Conservation (phyloP, 352 stramenopile species). For the Phytophthora sojae region DNA sequence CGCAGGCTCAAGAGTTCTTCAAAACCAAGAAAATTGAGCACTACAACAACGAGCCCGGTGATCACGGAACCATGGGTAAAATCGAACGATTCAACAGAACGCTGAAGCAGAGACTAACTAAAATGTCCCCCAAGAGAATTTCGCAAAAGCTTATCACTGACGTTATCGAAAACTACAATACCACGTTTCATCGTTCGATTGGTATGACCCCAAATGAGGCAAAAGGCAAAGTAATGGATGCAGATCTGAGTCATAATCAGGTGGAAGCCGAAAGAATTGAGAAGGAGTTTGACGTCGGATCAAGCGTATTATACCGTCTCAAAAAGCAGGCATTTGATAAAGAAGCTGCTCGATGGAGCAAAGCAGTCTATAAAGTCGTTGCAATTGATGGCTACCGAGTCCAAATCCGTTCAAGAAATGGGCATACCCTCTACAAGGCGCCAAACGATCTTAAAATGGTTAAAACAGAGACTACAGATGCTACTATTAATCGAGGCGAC, state of each 20-base stretch:
- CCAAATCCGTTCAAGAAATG: slow-evolving; percentile 41
- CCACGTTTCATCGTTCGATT: slow-evolving; percentile 35
- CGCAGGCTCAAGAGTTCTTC: slow-evolving; percentile 32
- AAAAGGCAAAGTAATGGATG: slow-evolving; percentile 30
- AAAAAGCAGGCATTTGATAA: slow-evolving; percentile 38
- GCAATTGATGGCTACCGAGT: slow-evolving; percentile 36
- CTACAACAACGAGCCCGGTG: slow-evolving; percentile 48
- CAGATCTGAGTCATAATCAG: slow-evolving; percentile 34
- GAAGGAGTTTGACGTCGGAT: slow-evolving; percentile 16
- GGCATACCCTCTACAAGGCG: slow-evolving; percentile 32
- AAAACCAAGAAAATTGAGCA: slow-evolving; percentile 44
- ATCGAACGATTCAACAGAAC: slow-evolving; percentile 57
- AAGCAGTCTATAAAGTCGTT: slow-evolving; percentile 25
- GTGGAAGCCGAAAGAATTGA: slow-evolving; percentile 12
- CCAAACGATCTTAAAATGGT: slow-evolving; percentile 33
- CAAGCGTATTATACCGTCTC: slow-evolving; percentile 22
- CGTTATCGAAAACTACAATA: slow-evolving; percentile 52
- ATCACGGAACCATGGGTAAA: slow-evolving; percentile 52
- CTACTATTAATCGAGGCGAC: slow-evolving; percentile 21
- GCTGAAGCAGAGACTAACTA: slow-evolving; percentile 43
- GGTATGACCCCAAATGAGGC: slow-evolving; percentile 33
- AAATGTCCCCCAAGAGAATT: slow-evolving; percentile 19
- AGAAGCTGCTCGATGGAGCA: slow-evolving; percentile 32
- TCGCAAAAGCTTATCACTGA: slow-evolving; percentile 35
- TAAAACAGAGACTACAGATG: slow-evolving; percentile 22